These are phyloP conservation scores for Chalaropsis thielavioides DNA, from an alignment of 2,329 filamentous ascomycete genomes.

Conservation along the genomic window DNA sequence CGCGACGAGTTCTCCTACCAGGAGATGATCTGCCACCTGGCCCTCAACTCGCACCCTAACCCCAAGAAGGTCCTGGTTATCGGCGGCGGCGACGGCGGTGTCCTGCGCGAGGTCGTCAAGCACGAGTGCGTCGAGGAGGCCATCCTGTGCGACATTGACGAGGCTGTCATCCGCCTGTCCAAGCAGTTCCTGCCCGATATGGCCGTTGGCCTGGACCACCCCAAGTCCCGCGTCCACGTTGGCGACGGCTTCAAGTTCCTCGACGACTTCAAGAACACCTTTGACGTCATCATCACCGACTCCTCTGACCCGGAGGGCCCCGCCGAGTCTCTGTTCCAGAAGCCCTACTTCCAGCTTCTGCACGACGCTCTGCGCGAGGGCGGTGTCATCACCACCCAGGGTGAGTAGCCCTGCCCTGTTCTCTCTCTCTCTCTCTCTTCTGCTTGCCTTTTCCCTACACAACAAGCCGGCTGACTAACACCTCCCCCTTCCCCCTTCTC, in stretches of 20 bases:
- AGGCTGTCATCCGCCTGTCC: constrained; percentile 94
- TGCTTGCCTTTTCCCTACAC: not conserved
- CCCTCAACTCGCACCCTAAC: constrained; percentile 96
- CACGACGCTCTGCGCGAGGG: constrained; percentile 79
- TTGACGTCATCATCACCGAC: constrained; percentile 99
- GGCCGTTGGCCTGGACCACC: constrained; percentile 84
- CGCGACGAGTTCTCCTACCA: constrained; percentile 98
- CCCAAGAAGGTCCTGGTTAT: constrained; percentile 98
- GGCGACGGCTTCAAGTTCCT: constrained; percentile 99
- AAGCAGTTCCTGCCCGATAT: constrained; percentile 96
- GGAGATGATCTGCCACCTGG: constrained; percentile 99
- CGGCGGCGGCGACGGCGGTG: constrained; percentile 91
- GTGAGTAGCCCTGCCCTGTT: constrained; percentile 47
- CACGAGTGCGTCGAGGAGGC: constrained; percentile 95
- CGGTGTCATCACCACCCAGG: constrained; percentile 99
- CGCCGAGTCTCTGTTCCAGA: constrained; percentile 93
- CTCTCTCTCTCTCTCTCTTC: constrained; percentile 40
- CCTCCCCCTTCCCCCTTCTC: constrained; percentile 10
- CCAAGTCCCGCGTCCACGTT: constrained; percentile 81
- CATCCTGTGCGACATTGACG: constrained; percentile 94
- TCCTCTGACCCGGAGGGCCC: constrained; percentile 95
- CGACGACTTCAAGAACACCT: constrained; percentile 87
- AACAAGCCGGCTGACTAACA: not conserved
- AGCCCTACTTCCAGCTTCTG: constrained; percentile 94
- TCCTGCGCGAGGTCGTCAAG: constrained; percentile 97